Evolutionary conservation across 176 grass and related monocot species (phyloP).

Genomic region (Hordeum vulgare): MorexV3_pseudomolecules_assembly NC_058521.1:482683364-482683863

Average conservation of each 20-base stretch:
- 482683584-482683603: slow-evolving; percentile 97
- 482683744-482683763: slow-evolving; percentile 97
- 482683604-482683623: slow-evolving; percentile 88
- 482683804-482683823: slow-evolving; percentile 32
- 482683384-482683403: slow-evolving; percentile 73
- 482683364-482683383: slow-evolving; percentile 67
- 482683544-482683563: neutral
- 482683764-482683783: slow-evolving; percentile 88
- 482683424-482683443: slow-evolving; percentile 90
- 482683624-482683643: slow-evolving; percentile 72
- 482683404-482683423: slow-evolving; percentile 67
- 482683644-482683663: neutral
- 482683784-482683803: slow-evolving; percentile 72
- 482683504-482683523: neutral
- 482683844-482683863: slow-evolving; percentile 47
- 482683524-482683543: neutral
- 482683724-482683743: slow-evolving; percentile 66
- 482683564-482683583: slow-evolving; percentile 71
- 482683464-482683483: slow-evolving; percentile 46
- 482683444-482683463: slow-evolving; percentile 88
- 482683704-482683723: slow-evolving; percentile 51
- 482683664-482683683: neutral
- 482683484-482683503: neutral
- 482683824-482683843: slow-evolving; percentile 56
- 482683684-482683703: neutral